These are phyloP conservation scores for Trapa incisa DNA, from an alignment of 345 rosid species.

Conservation along the genomic window DNA sequence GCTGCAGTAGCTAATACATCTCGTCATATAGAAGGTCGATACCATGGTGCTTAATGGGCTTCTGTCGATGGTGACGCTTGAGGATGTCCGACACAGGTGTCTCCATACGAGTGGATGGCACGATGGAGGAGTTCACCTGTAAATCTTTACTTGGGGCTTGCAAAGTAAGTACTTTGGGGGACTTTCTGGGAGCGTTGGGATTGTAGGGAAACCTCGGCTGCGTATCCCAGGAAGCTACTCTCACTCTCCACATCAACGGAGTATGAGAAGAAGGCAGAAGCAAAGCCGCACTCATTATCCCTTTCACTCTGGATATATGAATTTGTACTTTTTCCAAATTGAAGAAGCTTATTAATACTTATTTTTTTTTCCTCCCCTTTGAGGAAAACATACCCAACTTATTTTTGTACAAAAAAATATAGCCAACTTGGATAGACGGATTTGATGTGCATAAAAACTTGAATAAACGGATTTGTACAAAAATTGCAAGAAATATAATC, in stretches of 20 bases:
- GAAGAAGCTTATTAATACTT: no score
- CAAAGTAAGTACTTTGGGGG: conserved; percentile 18
- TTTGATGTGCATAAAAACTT: no score
- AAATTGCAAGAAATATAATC: no score
- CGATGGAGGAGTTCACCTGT: conserved; percentile 16
- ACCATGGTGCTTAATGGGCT: conserved; percentile 37
- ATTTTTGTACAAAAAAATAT: no score
- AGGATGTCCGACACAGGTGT: conserved; percentile 45
- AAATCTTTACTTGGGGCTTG: conserved; percentile 10
- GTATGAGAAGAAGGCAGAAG: background rate
- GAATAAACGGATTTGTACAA: no score
- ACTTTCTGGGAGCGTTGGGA: conserved; percentile 57
- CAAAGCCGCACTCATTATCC: background rate
- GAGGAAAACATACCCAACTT: no score
- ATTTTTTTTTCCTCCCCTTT: no score
- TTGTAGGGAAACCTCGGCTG: conserved; percentile 51
- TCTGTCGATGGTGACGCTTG: conserved; percentile 24
- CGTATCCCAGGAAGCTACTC: conserved; percentile 58
- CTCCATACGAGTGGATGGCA: conserved; percentile 9
- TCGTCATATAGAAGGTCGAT: background rate
- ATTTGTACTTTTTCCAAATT: no score
- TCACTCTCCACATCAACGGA: background rate
- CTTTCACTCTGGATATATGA: background rate
- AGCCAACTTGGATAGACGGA: no score
- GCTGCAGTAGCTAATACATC: background rate